Percentiles rank a stretch among this genome's conserved stretches.
Conservation (phyloP, 129 eudicot genomes). For the Flaveria sonorensis region DNA sequence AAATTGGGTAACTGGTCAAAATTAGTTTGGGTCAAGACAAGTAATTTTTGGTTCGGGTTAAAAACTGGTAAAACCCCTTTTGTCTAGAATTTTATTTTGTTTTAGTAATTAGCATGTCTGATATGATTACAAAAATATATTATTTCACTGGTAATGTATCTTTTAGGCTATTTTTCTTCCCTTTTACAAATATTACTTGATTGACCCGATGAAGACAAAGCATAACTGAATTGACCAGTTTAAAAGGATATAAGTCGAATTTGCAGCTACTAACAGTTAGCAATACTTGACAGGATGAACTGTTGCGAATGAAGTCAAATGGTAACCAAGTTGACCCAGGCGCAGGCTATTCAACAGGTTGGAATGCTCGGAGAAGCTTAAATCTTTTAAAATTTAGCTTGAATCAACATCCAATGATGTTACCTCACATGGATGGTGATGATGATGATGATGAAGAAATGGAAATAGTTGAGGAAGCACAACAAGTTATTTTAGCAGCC, state of each 20-base stretch:
- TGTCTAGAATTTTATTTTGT: neutral
- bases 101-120: neutral
- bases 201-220: neutral
- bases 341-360: constrained; percentile 66
- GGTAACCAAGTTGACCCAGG: constrained; percentile 50
- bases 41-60: neutral
- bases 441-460: constrained; percentile 72
- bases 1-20: neutral
- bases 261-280: constrained; percentile 7
- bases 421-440: constrained; percentile 69
- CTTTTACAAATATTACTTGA: neutral
- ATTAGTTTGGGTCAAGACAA: neutral
- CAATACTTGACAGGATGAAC: constrained; percentile 62
- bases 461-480: constrained; percentile 83
- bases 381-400: constrained; percentile 86
- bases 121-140: neutral
- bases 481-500: constrained; percentile 38
- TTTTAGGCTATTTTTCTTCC: neutral
- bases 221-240: neutral
- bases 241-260: neutral
- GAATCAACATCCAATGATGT: constrained; percentile 63
- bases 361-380: constrained; percentile 95
- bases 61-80: neutral
- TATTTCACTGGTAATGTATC: too few species aligned
- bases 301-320: constrained; percentile 73